Evolutionary conservation across 164 flowering plant species (phyloP), one percentile per base, ranked within the genome.

Genomic region (Cinnamomum micranthum): DNA sequence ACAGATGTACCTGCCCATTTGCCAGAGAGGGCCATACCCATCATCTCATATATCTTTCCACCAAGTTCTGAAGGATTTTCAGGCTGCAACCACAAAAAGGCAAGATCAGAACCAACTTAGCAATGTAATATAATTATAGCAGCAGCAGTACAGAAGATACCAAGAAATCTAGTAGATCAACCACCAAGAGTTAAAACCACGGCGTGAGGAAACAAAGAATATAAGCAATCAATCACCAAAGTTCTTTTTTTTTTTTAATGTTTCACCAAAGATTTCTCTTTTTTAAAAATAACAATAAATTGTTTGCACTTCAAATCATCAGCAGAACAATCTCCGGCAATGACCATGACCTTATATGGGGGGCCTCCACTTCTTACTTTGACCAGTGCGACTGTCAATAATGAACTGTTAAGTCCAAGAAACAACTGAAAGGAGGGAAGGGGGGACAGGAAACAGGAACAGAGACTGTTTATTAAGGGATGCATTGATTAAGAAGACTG

Each of bases 21-120:
- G 41, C 89, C 86, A 0, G 86, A 77, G n/a, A 96, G 81, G 59
- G 97, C 98, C 82, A 86, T 71, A 50, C 85, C 83, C 97, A 96
- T 93, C 99, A 96, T 92, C 85, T 89, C 97, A 66, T 96, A 94
- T 75, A 96, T 93, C 84, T 96, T 96, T n/a, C 93, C 97, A 64
- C 98, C 95, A 50, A 96, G 93, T 74, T 96, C 85, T 0, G 98
- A 87, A 24, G 99, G 99, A 83, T 91, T 89, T 68, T 96, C 99
- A 64, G 98, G 97, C 99, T 96, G 94, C 82, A 78, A 59, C 11
- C 65, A 27, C 27, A 55, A 25, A 22, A 28, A 7, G 52, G n/a
- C 14, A 31, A 62, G 23, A 25, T 63, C 12, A n/a, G 20, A 55
- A 58, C 41, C n/a, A 28, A 10, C 17, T 25, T n/a, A 31, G 50